A percentile compares a stretch with the other conserved stretches of the same genome.
Evolutionary conservation across 352 stramenopile genomes (phyloP).

Genomic region (Phytophthora capsici): DNA sequence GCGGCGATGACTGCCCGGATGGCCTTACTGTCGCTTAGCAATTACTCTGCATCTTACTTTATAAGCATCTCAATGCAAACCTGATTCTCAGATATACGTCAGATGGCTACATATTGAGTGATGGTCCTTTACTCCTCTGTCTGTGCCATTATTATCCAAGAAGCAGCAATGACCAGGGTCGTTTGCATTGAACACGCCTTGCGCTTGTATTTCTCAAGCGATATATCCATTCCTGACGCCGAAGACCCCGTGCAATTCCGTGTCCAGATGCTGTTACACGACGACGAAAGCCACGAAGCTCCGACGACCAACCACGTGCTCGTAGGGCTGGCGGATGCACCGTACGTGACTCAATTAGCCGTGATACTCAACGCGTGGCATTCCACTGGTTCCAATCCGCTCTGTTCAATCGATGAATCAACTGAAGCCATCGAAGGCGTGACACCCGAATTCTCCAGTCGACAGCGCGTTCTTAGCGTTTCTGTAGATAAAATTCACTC

Average conservation of each 20-base stretch:
- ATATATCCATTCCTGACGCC: constrained; percentile 34
- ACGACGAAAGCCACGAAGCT: constrained; percentile 1
- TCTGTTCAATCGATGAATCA: constrained; percentile 24
- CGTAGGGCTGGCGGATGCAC: constrained; percentile 21
- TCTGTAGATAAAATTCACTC: constrained; percentile 18
- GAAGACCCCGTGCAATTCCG: constrained; percentile 48
- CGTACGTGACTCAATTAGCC: constrained; percentile 58
- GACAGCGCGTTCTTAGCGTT: constrained; percentile 39
- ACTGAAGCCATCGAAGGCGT: constrained; percentile 47
- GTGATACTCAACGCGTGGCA: constrained; percentile 50
- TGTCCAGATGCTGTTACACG: constrained; percentile 41
- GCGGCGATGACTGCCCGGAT: constrained; percentile 22
- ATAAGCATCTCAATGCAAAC: constrained; percentile 19
- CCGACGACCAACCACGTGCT: constrained; percentile 12
- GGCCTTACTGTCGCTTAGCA: constrained; percentile 19
- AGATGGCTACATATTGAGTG: constrained; percentile 26
- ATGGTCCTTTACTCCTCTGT: constrained; percentile 1
- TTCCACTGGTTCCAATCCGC: constrained; percentile 35
- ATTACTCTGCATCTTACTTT: constrained; percentile 4
- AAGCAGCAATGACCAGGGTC: neutral
- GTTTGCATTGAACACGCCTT: constrained; percentile 22
- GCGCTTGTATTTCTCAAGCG: constrained; percentile 33
- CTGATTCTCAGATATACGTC: constrained; percentile 1
- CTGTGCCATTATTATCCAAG: neutral
- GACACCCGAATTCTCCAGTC: constrained; percentile 36